Percentiles rank a stretch among this genome's conserved stretches.
phyloP scores from a whole-genome alignment of 73 alveolate species.

The Loxodes magnus region DNA sequence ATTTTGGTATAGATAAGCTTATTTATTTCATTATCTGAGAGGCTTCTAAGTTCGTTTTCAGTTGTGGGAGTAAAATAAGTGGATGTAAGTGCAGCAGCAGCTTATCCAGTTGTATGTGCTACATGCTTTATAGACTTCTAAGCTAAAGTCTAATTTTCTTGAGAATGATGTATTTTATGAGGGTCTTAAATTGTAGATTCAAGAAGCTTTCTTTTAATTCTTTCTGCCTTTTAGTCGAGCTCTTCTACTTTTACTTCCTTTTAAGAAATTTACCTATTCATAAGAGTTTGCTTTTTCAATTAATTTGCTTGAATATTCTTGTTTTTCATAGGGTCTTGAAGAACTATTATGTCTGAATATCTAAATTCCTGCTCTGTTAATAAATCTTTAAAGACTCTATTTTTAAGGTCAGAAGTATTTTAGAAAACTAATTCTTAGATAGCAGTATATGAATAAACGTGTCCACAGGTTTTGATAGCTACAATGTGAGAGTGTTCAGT shows the following conservation, averaged over 20 bases:
- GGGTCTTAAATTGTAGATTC: too few species aligned
- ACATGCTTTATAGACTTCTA: conserved; percentile 11
- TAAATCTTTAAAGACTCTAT: conserved; percentile 73
- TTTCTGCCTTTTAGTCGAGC: conserved; percentile 13
- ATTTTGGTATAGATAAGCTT: conserved; percentile 44
- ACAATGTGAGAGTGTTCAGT: conserved; percentile 78
- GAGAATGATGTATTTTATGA: too few species aligned
- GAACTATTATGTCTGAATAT: conserved; percentile 57
- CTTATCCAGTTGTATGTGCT: conserved; percentile 27
- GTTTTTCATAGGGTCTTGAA: conserved; percentile 58
- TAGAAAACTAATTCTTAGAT: conserved; percentile 70
- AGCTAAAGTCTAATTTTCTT: conserved; percentile 14
- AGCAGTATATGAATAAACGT: conserved; percentile 85
- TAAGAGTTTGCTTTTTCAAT: conserved; percentile 10
- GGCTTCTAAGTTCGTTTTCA: conserved; percentile 19
- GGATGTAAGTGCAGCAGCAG: conserved; percentile 40
- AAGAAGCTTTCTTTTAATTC: conserved; percentile 29
- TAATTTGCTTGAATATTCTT: conserved; percentile 30
- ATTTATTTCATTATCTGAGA: conserved; percentile 43
- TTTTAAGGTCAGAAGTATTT: too few species aligned
- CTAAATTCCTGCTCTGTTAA: conserved; percentile 68
- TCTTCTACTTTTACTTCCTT: conserved; percentile 18
- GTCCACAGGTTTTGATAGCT: conserved; percentile 89
- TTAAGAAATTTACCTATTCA: conserved; percentile 6
- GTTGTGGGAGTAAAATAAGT: conserved; percentile 15